These are phyloP conservation scores for Aspergillus asperescens DNA, from an alignment of 495 filamentous ascomycete species.

Conservation along the genomic window DNA sequence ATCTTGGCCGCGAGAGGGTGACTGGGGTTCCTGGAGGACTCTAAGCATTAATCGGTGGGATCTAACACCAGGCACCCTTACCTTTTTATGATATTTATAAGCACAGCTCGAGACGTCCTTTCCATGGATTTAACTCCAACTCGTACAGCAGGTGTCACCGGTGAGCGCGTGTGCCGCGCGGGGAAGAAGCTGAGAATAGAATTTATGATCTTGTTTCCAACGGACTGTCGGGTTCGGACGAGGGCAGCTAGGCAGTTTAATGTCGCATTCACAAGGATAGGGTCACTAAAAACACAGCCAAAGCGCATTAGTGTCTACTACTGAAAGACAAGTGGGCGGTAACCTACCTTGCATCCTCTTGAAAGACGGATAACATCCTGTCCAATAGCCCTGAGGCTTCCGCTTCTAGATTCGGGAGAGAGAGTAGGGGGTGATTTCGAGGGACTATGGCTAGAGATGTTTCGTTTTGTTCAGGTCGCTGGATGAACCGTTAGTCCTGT, in stretches of 20 bases:
- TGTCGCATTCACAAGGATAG: slow-evolving; percentile 85
- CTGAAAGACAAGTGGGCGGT: background rate
- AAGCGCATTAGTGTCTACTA: background rate
- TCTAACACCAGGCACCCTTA: slow-evolving; percentile 30
- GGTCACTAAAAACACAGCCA: slow-evolving; percentile 55
- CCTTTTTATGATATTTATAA: slow-evolving; percentile 75
- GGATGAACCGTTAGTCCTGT: slow-evolving; percentile 25
- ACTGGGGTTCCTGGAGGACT: slow-evolving; percentile 56
- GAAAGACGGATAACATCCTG: slow-evolving; percentile 77
- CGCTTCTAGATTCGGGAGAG: slow-evolving; percentile 76
- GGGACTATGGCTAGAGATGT: slow-evolving; percentile 83
- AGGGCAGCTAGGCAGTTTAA: slow-evolving; percentile 79
- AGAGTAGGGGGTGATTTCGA: slow-evolving; percentile 68
- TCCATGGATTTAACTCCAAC: slow-evolving; percentile 90
- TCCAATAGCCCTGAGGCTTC: slow-evolving; percentile 88
- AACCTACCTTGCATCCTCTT: slow-evolving; percentile 71
- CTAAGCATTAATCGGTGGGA: slow-evolving; percentile 8
- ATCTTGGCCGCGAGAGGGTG: slow-evolving; percentile 65
- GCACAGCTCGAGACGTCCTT: slow-evolving; percentile 75
- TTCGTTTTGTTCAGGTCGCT: slow-evolving; percentile 82
- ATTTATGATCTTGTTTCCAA: slow-evolving; percentile 78
- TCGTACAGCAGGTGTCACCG: slow-evolving; percentile 70
- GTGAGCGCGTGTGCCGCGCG: slow-evolving; percentile 65
- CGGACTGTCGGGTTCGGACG: slow-evolving; percentile 70
- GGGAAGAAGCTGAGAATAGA: slow-evolving; percentile 90